Base-by-base conservation (phyloP, 2,329 filamentous ascomycete species). In the Nemania serpens region DNA sequence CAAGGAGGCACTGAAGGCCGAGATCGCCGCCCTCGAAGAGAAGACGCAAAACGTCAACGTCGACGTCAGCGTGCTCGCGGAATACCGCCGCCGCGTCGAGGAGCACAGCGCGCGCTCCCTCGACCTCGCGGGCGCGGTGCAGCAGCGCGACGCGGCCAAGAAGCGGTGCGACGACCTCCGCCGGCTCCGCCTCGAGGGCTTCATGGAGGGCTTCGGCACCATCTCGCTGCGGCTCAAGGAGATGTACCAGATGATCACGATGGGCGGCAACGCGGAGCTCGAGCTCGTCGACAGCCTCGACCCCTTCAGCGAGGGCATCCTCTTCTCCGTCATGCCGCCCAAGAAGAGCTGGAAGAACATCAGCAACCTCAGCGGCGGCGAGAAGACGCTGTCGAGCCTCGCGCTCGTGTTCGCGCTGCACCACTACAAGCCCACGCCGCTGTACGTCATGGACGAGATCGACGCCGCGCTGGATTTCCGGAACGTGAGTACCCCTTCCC, bases 291-390 rank as follows among this genome's bases (percentile, higher is more conserved):
- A 99, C 79, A 94, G 90, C 17, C 81, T 99, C 2, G 96, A 99
- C 75, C 95, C 95, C 0, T 99, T 99, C 81, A 93, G 91, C 6
- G 95, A 99, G 77, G 95, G 95, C 25, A 98, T 99, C 64, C 76
- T 97, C 49, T 99, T 99, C 81, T 94, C 89, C 58, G 96, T 99
- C 67, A 99, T 99, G 95, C 96, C 95, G 52, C 95, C 95, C 12
- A 99, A 99, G 86, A 99, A 99, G 84, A 95, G 90, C 73, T 99
- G 96, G 96, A 99, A 97, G 84, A 99, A 98, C 75, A 99, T 99
- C 73, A 89, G 90, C 73, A 98, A 99, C 75, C 75, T 99, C 69
- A 94, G 90, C 34, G 95, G 95, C 81, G 95, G 95, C 65, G 95
- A 99, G 79, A 99, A 99, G 86, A 99, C 95, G 39, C 79, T 99